Conservation (phyloP, 2,329 filamentous ascomycete species). For the Pestalotiopsis sp. region DNA sequence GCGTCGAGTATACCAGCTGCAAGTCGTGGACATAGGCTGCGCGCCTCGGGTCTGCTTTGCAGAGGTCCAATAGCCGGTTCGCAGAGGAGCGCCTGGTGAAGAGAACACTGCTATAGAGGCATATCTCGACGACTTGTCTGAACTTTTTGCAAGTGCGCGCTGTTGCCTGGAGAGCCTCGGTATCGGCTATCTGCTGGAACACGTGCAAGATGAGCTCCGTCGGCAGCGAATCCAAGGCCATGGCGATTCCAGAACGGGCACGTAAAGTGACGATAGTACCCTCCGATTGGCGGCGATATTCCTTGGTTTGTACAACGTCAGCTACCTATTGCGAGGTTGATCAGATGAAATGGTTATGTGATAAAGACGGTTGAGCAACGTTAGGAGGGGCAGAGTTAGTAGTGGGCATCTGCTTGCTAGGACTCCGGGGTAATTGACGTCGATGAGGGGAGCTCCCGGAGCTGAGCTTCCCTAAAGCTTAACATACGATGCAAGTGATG, state of each 20-base stretch:
- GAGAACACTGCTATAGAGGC: background rate
- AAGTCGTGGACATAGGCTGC: background rate
- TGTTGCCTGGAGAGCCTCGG: background rate
- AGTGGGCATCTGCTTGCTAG: too few relatives aligned
- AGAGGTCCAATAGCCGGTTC: background rate
- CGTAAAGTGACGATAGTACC: background rate
- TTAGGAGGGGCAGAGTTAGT: too few relatives aligned
- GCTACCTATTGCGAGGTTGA: too few relatives aligned
- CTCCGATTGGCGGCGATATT: background rate
- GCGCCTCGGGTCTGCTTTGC: background rate
- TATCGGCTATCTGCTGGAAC: conserved; percentile 6
- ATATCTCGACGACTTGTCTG: background rate
- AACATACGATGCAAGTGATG: too few relatives aligned
- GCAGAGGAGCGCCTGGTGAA: background rate
- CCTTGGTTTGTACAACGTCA: too few relatives aligned
- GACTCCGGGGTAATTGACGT: too few relatives aligned
- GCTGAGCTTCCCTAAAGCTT: too few relatives aligned
- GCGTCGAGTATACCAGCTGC: conserved; percentile 1
- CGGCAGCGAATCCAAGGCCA: background rate
- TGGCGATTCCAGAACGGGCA: background rate
- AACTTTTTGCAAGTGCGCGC: conserved; percentile 3
- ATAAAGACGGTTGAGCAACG: too few relatives aligned
- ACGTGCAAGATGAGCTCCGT: conserved; percentile 10
- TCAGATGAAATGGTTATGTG: too few relatives aligned
- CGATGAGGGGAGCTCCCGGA: too few relatives aligned